Evolutionary conservation across 345 rosid species (phyloP).

Genomic region (Odontarrhena argentea): DNA sequence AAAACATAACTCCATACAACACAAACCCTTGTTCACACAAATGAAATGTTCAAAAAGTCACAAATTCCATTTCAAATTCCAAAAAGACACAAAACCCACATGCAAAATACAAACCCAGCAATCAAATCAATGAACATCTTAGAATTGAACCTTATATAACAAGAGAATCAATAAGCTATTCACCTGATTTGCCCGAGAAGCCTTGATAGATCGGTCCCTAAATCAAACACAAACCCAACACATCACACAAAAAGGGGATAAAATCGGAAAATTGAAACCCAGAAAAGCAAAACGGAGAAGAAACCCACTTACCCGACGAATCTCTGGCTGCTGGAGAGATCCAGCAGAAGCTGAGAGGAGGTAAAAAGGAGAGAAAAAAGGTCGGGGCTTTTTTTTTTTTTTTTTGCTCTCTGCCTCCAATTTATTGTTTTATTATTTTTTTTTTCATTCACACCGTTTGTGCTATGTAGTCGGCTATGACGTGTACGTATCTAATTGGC

Average conservation of each 20-base stretch:
- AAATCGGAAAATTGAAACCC: not conserved
- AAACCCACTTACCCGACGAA: conserved; percentile 25
- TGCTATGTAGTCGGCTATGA: conserved; percentile 33
- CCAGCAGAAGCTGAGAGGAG: conserved; percentile 44
- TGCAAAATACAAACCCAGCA: conserved; percentile 21
- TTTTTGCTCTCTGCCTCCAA: not conserved
- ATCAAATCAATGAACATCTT: conserved; percentile 23
- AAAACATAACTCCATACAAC: not conserved
- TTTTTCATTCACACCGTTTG: conserved; percentile 37
- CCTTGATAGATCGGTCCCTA: conserved; percentile 36
- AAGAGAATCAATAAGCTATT: conserved; percentile 11
- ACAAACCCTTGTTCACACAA: not conserved
- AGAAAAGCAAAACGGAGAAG: not conserved
- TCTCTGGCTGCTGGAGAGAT: conserved; percentile 44
- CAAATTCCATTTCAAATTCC: not conserved
- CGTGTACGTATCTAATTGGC: conserved; percentile 37
- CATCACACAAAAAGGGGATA: too few species aligned
- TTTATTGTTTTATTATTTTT: conserved; percentile 19
- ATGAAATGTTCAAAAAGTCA: conserved; percentile 6
- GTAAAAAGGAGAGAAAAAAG: conserved; percentile 26
- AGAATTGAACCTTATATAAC: conserved; percentile 32
- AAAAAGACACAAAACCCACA: conserved; percentile 16
- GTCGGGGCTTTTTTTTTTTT: conserved; percentile 27
- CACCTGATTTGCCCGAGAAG: conserved; percentile 35
- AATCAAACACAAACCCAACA: not conserved